Evolutionary conservation across 176 grass and related monocot species (phyloP).

Genomic region (Aegilops speltoides): DNA sequence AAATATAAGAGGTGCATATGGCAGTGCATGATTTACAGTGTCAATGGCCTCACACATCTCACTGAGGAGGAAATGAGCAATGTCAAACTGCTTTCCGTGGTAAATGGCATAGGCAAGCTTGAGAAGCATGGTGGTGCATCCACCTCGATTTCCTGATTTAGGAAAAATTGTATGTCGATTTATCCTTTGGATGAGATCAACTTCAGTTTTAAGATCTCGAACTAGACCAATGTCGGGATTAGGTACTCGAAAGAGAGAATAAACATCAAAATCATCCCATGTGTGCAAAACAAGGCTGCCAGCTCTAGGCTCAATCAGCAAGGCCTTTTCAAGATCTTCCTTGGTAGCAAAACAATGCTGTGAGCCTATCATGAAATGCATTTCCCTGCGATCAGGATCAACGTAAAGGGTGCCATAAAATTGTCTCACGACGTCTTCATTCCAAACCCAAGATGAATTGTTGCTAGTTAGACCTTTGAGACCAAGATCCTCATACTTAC

Average conservation of each 20-base stretch:
- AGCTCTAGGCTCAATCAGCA: not conserved
- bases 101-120: not conserved
- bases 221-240: not conserved
- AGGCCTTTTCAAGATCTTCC: not conserved
- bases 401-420: not conserved
- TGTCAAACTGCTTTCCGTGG: not conserved
- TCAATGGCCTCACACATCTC: not conserved
- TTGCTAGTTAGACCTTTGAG: not conserved
- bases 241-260: not conserved
- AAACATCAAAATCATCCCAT: not conserved
- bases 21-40: not conserved
- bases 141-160: not conserved
- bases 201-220: not conserved
- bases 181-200: slow-evolving; percentile 3
- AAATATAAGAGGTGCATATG: not conserved
- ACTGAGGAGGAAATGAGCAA: not conserved
- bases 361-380: not conserved
- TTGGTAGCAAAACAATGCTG: not conserved
- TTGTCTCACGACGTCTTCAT: not conserved
- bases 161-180: not conserved
- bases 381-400: not conserved
- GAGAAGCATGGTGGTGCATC: not conserved
- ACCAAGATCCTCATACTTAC: not conserved
- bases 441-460: not conserved
- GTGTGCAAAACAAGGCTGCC: not conserved